A percentile compares a stretch with the other conserved stretches of the same genome.
Evolutionary conservation across 202 grass and related monocot genomes (phyloP).

Genomic region (Zizania palustris): DNA sequence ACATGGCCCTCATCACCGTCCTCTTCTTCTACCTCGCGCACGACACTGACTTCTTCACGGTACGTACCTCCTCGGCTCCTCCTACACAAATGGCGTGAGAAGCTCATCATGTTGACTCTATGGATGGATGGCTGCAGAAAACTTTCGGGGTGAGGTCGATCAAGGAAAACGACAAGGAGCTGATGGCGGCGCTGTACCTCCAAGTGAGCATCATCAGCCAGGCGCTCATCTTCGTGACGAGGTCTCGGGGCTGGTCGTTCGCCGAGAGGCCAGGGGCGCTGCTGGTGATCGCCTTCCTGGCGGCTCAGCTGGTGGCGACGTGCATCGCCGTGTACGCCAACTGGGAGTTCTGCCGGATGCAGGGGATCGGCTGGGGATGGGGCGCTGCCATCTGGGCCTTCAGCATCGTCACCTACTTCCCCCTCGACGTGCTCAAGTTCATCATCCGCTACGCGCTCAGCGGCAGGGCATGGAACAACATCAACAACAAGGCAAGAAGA

Average conservation of each 20-base stretch:
- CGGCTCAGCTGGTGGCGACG: slow-evolving; percentile 71
- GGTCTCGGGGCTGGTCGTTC: slow-evolving; percentile 71
- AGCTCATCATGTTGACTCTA: too few species aligned
- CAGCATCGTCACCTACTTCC: slow-evolving; percentile 87
- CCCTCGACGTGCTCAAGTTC: slow-evolving; percentile 89
- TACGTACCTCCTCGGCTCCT: slow-evolving; percentile 2
- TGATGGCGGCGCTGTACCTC: slow-evolving; percentile 83
- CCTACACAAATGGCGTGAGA: not conserved
- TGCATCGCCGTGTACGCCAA: slow-evolving; percentile 74
- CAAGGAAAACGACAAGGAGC: slow-evolving; percentile 52
- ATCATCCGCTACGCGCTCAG: slow-evolving; percentile 76
- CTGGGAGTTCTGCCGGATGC: slow-evolving; percentile 78
- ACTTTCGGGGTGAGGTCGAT: slow-evolving; percentile 66
- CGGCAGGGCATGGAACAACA: slow-evolving; percentile 71
- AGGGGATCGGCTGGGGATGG: slow-evolving; percentile 89
- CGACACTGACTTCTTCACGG: slow-evolving; percentile 70
- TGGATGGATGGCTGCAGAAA: slow-evolving; percentile 26
- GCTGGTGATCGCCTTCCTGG: slow-evolving; percentile 71
- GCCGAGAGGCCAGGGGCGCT: slow-evolving; percentile 58
- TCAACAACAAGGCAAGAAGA: slow-evolving; percentile 75
- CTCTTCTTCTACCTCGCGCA: slow-evolving; percentile 75
- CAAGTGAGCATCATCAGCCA: slow-evolving; percentile 97
- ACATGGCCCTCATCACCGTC: slow-evolving; percentile 79
- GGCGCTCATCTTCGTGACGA: slow-evolving; percentile 92
- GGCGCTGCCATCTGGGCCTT: slow-evolving; percentile 73